Percentiles rank a stretch among this genome's conserved stretches.
Conservation (phyloP, 78 protist species). For the Salpingoeca rosetta region DNA sequence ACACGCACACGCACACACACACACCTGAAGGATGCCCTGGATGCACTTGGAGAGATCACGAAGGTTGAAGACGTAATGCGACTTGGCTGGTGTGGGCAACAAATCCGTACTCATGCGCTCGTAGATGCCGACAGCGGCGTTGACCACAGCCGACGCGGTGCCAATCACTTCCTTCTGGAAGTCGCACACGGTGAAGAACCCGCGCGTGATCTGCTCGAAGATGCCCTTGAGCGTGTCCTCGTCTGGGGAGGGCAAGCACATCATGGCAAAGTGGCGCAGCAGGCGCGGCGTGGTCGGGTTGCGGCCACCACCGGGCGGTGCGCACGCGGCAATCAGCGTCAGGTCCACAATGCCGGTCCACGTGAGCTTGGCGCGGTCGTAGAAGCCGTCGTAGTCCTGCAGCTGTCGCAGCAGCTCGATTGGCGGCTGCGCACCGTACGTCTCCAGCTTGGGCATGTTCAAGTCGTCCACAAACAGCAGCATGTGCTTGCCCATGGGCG, state of each 20-base stretch:
- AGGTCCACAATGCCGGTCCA: constrained; percentile 30
- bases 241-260: constrained; percentile 21
- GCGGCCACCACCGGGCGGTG: constrained; percentile 79
- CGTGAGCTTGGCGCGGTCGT: constrained; percentile 12
- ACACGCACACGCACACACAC: constrained; percentile 5
- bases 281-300: constrained; percentile 40
- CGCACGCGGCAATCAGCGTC: constrained; percentile 61
- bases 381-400: constrained; percentile 63
- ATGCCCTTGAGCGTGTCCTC: constrained; percentile 39
- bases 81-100: constrained; percentile 45
- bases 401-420: constrained; percentile 63
- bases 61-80: constrained; percentile 76
- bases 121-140: background rate
- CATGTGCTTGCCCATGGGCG: constrained; percentile 28
- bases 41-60: constrained; percentile 64
- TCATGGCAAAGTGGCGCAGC: constrained; percentile 45
- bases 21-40: constrained; percentile 53
- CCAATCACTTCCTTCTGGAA: background rate
- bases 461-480: constrained; percentile 59
- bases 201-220: constrained; percentile 33
- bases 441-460: constrained; percentile 53
- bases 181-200: background rate
- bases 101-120: background rate
- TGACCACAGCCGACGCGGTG: background rate
- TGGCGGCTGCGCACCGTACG: constrained; percentile 61